phyloP scores from a whole-genome alignment of 306 rosid genomes.

The Bauhinia variegata region DNA sequence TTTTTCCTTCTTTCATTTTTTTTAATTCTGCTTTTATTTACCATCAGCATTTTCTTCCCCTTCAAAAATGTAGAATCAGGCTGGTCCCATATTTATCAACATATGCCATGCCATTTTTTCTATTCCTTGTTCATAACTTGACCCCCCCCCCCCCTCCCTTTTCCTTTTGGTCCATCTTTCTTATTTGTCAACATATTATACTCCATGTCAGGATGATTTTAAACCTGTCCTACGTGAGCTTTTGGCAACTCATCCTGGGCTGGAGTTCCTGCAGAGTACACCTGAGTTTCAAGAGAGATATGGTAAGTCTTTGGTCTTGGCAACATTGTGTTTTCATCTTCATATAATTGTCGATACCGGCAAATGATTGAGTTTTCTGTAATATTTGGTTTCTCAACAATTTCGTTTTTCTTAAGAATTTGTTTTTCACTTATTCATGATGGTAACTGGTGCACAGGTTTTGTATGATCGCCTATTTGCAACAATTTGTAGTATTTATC shows the following conservation, averaged over 20 bases:
- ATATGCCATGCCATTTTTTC: conserved; percentile 24
- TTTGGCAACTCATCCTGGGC: conserved; percentile 95
- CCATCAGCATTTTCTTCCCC: conserved; percentile 22
- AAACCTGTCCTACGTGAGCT: conserved; percentile 94
- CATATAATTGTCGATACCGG: too few relatives aligned
- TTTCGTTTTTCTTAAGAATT: neutral
- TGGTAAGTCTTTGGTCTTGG: conserved; percentile 67
- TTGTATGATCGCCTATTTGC: too few relatives aligned
- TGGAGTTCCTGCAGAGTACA: conserved; percentile 96
- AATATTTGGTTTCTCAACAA: conserved; percentile 1
- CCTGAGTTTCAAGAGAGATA: conserved; percentile 99
- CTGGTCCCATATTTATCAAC: conserved; percentile 25
- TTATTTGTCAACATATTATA: conserved; percentile 35
- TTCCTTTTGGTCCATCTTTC: neutral
- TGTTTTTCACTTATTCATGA: conserved; percentile 1
- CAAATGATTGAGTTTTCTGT: too few relatives aligned
- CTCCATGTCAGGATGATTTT: conserved; percentile 79
- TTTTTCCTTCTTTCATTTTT: too few relatives aligned
- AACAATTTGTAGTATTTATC: too few relatives aligned
- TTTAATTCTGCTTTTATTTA: conserved; percentile 30
- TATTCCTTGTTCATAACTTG: neutral
- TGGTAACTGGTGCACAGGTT: too few relatives aligned
- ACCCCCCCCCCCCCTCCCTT: too few relatives aligned
- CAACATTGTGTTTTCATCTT: conserved; percentile 32
- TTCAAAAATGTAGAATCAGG: conserved; percentile 3